phyloP scores from a whole-genome alignment of 2,329 filamentous ascomycete genomes.

The Aspergillus calidoustus region DNA sequence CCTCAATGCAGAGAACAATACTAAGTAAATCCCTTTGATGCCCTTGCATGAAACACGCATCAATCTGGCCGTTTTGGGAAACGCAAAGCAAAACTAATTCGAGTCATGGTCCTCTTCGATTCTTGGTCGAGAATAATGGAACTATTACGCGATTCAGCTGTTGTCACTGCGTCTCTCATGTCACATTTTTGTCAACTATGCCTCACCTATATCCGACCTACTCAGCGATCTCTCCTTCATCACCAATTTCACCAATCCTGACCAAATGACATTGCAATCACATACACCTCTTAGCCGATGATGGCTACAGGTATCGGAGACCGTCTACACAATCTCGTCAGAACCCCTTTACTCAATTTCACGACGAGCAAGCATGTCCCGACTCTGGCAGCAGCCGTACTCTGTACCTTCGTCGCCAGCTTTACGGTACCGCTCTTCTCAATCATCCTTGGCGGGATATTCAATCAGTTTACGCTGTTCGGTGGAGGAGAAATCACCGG shows the following conservation, averaged over 20 bases:
- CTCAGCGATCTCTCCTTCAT: background rate
- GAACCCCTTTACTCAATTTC: slow-evolving; percentile 72
- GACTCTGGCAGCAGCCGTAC: slow-evolving; percentile 59
- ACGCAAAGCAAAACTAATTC: background rate
- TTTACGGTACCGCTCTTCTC: slow-evolving; percentile 68
- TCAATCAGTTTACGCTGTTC: slow-evolving; percentile 70
- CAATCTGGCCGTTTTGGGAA: slow-evolving; percentile 31
- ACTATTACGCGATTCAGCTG: background rate
- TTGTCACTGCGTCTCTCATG: background rate
- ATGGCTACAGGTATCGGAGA: slow-evolving; percentile 1
- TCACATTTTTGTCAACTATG: background rate
- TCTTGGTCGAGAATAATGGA: background rate
- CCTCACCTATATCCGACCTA: background rate
- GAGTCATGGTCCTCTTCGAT: background rate
- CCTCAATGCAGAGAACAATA: slow-evolving; percentile 20
- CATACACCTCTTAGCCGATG: background rate
- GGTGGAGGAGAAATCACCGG: slow-evolving; percentile 59
- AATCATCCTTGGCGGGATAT: slow-evolving; percentile 74
- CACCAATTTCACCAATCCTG: background rate
- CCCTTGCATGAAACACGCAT: slow-evolving; percentile 14
- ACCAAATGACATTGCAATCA: background rate
- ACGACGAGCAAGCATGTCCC: slow-evolving; percentile 64
- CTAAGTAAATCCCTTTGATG: slow-evolving; percentile 25
- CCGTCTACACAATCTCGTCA: slow-evolving; percentile 34
- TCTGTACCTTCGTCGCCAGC: slow-evolving; percentile 64